A percentile compares a stretch with the other conserved stretches of the same genome.
These are phyloP conservation scores for Coprinopsis strossmayeri DNA, from an alignment of 768 basidiomycete genomes.

Conservation along the genomic window DNA sequence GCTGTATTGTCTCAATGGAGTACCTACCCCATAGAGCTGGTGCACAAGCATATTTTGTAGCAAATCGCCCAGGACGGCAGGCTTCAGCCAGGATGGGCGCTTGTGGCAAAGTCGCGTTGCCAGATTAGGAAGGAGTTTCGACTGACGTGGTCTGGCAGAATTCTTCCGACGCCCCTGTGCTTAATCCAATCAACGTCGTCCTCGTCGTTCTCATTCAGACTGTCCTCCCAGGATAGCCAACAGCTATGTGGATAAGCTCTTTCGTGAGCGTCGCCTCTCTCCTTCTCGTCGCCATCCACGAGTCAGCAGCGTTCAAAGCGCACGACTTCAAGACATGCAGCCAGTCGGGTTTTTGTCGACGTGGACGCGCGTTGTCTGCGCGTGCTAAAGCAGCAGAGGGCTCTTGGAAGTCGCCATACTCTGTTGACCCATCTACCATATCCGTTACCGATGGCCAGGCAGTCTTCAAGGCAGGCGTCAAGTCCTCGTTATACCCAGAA, in stretches of 20 bases:
- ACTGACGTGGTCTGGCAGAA: constrained; percentile 6
- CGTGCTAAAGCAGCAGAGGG: constrained; percentile 54
- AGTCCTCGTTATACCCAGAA: constrained; percentile 77
- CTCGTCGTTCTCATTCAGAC: background rate
- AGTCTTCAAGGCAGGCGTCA: constrained; percentile 68
- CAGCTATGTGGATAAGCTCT: constrained; percentile 9
- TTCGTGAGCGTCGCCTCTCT: constrained; percentile 7
- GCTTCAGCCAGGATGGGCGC: too few species aligned
- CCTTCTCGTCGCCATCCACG: constrained; percentile 28
- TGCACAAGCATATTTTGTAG: too few species aligned
- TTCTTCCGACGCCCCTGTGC: background rate
- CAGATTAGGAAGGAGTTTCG: background rate
- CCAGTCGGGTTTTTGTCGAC: constrained; percentile 91
- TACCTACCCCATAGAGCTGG: too few species aligned
- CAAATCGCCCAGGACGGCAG: too few species aligned
- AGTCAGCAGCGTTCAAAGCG: constrained; percentile 56
- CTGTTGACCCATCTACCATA: constrained; percentile 54
- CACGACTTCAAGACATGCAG: constrained; percentile 92
- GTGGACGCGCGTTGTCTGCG: constrained; percentile 74
- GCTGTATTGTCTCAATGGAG: too few species aligned
- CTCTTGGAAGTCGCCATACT: constrained; percentile 85
- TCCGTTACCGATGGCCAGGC: constrained; percentile 46
- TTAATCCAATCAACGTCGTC: background rate
- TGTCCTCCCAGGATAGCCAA: background rate
- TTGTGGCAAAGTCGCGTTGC: too few species aligned